A percentile compares a stretch with the other conserved stretches of the same genome.
Conservation (phyloP, 768 basidiomycete species). For the Suillus luteus region DNA sequence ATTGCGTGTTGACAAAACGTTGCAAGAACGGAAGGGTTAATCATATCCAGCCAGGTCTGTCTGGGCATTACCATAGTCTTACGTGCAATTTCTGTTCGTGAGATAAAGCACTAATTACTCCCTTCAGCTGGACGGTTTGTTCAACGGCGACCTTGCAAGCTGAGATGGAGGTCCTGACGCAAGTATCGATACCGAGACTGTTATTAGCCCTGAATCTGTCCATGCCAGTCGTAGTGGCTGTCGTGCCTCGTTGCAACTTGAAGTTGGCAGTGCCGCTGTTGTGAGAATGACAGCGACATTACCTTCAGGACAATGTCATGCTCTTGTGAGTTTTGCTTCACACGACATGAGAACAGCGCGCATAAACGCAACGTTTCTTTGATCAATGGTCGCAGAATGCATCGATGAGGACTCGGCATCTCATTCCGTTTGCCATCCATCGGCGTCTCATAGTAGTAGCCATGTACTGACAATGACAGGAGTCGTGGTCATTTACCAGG, state of each 20-base stretch:
- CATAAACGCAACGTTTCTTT: constrained; percentile 24
- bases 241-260: background rate
- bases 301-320: background rate
- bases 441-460: constrained; percentile 3
- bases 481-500: background rate
- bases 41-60: background rate
- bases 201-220: background rate
- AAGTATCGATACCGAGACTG: background rate
- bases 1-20: background rate
- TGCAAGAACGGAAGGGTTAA: background rate
- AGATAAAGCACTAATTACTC: background rate
- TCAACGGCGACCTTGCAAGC: background rate
- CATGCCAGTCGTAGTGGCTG: background rate
- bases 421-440: constrained; percentile 1
- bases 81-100: background rate
- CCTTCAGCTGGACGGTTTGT: background rate
- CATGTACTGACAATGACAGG: constrained; percentile 14
- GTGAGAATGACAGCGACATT: background rate
- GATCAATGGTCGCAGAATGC: constrained; percentile 15
- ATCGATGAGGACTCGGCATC: constrained; percentile 10
- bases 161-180: background rate
- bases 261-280: background rate
- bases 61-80: background rate
- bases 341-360: constrained; percentile 33
- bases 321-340: constrained; percentile 26